phyloP scores from a whole-genome alignment of 2,329 filamentous ascomycete genomes.

The Alternaria incomplexa region DNA sequence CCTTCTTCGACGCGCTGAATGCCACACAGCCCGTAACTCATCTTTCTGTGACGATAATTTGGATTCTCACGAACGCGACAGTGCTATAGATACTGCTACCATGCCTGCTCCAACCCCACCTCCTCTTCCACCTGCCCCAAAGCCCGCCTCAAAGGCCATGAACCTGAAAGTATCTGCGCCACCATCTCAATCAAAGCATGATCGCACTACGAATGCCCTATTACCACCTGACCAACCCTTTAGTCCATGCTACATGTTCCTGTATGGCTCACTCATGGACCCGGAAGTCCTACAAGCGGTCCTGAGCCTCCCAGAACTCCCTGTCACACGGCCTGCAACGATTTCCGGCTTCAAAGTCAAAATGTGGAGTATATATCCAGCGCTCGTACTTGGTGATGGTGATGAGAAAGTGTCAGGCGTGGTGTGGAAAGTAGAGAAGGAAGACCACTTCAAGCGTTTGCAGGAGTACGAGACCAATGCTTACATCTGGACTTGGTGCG shows the following conservation, averaged over 20 bases:
- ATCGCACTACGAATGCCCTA: background rate
- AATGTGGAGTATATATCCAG: constrained; percentile 45
- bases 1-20: background rate
- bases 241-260: constrained; percentile 33
- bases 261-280: constrained; percentile 45
- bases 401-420: constrained; percentile 14
- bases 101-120: background rate
- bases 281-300: constrained; percentile 37
- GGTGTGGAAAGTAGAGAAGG: constrained; percentile 18
- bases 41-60: background rate
- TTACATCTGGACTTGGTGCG: constrained; percentile 26
- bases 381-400: background rate
- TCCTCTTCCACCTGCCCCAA: background rate
- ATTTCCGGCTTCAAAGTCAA: constrained; percentile 35
- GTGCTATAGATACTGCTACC: background rate
- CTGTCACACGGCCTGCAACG: constrained; percentile 22
- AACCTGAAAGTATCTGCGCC: background rate
- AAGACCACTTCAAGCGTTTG: constrained; percentile 22
- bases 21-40: background rate
- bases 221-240: constrained; percentile 8
- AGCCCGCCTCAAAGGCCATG: background rate
- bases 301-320: constrained; percentile 28
- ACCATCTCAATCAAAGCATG: background rate
- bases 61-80: background rate
- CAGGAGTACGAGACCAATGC: constrained; percentile 27